Conservation (phyloP, 2,329 filamentous ascomycete genomes). For the Microcyclosporella mali region DNA sequence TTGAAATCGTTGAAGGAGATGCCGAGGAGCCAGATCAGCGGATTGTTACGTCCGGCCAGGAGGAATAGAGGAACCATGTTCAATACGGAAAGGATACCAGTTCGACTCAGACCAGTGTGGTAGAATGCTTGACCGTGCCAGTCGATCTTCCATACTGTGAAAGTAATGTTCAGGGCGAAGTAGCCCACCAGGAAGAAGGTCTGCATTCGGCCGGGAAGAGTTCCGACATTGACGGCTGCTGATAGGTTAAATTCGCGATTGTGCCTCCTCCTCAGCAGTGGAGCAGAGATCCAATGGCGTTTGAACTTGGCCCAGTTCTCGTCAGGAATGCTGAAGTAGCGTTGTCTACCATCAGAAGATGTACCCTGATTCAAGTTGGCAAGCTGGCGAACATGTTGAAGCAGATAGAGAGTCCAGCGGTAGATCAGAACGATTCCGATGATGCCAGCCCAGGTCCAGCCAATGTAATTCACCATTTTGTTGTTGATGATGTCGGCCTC, state of each 20-base stretch:
- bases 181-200: conserved; percentile 43
- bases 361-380: conserved; percentile 71
- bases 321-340: conserved; percentile 67
- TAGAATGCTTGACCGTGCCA: conserved; percentile 61
- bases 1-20: conserved; percentile 81
- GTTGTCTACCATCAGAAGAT: conserved; percentile 47
- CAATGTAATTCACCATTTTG: conserved; percentile 31
- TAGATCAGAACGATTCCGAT: conserved; percentile 60
- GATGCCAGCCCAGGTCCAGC: conserved; percentile 54
- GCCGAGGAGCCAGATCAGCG: conserved; percentile 63
- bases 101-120: conserved; percentile 60
- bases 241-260: conserved; percentile 49
- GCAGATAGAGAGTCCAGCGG: conserved; percentile 55
- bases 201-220: conserved; percentile 45
- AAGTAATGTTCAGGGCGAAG: conserved; percentile 43
- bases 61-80: conserved; percentile 76
- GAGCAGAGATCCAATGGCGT: conserved; percentile 42
- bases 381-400: conserved; percentile 65
- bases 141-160: conserved; percentile 52
- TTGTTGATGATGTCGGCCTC: conserved; percentile 22
- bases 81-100: conserved; percentile 62
- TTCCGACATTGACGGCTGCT: conserved; percentile 44
- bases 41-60: conserved; percentile 71
- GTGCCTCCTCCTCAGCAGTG: conserved; percentile 43
- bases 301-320: conserved; percentile 39